These are phyloP conservation scores for Aureobasidium zeae DNA, from an alignment of 2,329 filamentous ascomycete genomes.

Conservation along the genomic window DNA sequence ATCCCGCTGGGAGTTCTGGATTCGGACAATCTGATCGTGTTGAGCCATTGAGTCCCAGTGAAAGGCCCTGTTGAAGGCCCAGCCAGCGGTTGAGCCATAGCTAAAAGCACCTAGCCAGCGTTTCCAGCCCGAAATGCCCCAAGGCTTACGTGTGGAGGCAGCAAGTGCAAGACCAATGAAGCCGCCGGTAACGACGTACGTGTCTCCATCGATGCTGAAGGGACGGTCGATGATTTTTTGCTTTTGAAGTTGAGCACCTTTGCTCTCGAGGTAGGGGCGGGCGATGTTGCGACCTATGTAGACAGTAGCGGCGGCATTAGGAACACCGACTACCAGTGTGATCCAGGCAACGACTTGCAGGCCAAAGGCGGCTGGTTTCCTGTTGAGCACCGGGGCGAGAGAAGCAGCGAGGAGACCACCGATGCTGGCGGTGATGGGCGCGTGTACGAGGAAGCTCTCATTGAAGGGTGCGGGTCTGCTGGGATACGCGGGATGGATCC, in stretches of 20 bases:
- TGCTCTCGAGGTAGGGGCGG: constrained; percentile 15
- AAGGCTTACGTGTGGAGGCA: constrained; percentile 10
- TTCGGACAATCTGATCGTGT: neutral
- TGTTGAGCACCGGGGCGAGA: constrained; percentile 3
- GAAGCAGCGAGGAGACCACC: constrained; percentile 6
- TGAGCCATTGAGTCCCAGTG: neutral
- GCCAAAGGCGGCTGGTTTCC: constrained; percentile 4
- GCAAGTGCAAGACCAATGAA: constrained; percentile 7
- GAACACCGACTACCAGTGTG: neutral
- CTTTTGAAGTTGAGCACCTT: constrained; percentile 14
- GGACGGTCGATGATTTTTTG: constrained; percentile 15
- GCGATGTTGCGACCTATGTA: constrained; percentile 8
- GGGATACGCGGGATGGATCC: constrained; percentile 17
- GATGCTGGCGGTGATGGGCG: constrained; percentile 13
- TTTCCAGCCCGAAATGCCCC: constrained; percentile 12
- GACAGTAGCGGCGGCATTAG: neutral
- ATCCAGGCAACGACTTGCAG: constrained; percentile 12
- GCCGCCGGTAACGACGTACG: constrained; percentile 13
- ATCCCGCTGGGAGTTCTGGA: neutral
- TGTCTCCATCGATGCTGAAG: constrained; percentile 17
- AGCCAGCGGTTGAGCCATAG: constrained; percentile 11
- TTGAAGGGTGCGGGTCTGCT: constrained; percentile 11
- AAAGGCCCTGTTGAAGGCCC: constrained; percentile 2
- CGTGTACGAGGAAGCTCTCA: neutral
- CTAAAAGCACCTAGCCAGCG: constrained; percentile 15